These are phyloP conservation scores for Pleurotus citrinopileatus DNA, from an alignment of 768 basidiomycete genomes.

Conservation along the genomic window DNA sequence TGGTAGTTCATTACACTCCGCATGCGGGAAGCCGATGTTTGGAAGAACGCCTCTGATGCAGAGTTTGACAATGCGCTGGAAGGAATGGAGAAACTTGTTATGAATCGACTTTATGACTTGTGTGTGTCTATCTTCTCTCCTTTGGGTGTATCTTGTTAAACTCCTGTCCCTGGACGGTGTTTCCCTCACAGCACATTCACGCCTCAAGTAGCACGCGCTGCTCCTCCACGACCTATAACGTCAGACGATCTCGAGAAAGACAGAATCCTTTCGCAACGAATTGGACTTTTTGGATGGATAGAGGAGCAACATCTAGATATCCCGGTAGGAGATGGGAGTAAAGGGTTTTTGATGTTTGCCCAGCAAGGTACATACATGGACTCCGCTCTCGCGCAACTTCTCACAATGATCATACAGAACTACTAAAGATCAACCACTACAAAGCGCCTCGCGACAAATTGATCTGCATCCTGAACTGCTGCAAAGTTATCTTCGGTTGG, in stretches of 20 bases:
- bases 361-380: constrained; percentile 61
- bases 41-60: constrained; percentile 71
- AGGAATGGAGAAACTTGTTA: constrained; percentile 99
- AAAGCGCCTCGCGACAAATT: constrained; percentile 98
- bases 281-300: constrained; percentile 89
- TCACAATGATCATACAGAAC: constrained; percentile 56
- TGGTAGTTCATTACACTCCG: constrained; percentile 81
- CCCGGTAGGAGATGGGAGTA: constrained; percentile 67
- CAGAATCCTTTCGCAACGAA: constrained; percentile 85
- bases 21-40: constrained; percentile 84
- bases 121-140: constrained; percentile 36
- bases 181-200: constrained; percentile 82
- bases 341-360: constrained; percentile 86
- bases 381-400: neutral
- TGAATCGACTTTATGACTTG: constrained; percentile 97
- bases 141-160: neutral
- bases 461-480: constrained; percentile 95
- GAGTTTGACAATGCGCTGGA: constrained; percentile 98
- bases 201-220: constrained; percentile 67
- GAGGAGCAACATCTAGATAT: constrained; percentile 88
- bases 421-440: constrained; percentile 97
- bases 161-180: neutral
- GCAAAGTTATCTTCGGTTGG: constrained; percentile 98
- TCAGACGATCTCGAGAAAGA: constrained; percentile 97
- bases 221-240: constrained; percentile 75